Percentiles rank a stretch among this genome's conserved stretches.
Evolutionary conservation across 1,284 basidiomycete genomes (phyloP).

Genomic region (Microbotryomycetes sp.): DNA sequence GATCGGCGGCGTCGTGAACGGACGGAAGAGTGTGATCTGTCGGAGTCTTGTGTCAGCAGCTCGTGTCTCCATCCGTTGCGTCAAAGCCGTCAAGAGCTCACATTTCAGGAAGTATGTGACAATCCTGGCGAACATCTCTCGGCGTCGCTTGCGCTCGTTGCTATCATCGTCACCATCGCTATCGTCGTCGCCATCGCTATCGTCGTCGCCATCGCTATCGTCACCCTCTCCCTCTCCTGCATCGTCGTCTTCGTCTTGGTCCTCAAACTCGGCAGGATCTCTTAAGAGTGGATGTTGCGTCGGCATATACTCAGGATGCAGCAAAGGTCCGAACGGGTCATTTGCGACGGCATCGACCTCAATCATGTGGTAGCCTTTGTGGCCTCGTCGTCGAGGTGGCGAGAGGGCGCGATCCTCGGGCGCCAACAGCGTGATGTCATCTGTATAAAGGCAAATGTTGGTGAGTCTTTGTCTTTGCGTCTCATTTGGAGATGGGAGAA

Average conservation of each 20-base stretch:
- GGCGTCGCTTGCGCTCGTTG: slow-evolving; percentile 26
- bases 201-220: not conserved
- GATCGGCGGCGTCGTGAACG: not conserved
- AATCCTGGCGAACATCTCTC: slow-evolving; percentile 23
- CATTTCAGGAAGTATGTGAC: slow-evolving; percentile 21
- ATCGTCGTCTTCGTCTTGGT: not conserved
- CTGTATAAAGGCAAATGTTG: not conserved
- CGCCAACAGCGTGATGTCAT: slow-evolving; percentile 33
- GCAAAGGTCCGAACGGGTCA: not conserved
- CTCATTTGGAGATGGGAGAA: not conserved
- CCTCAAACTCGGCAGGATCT: not conserved
- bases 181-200: not conserved
- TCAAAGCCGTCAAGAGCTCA: not conserved
- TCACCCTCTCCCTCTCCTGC: not conserved
- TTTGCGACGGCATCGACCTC: not conserved
- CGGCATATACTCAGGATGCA: not conserved
- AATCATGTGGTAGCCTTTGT: not conserved
- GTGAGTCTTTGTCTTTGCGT: not conserved
- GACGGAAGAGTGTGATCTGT: slow-evolving; percentile 20
- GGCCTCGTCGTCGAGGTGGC: slow-evolving; percentile 23
- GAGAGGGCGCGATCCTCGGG: slow-evolving; percentile 35
- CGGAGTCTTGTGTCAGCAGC: not conserved
- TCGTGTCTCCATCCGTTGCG: not conserved
- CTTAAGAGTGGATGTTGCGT: slow-evolving; percentile 17
- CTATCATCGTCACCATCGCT: slow-evolving; percentile 2